Evolutionary conservation across 768 basidiomycete genomes (phyloP), one percentile per base, ranked within the genome.

Genomic region (Collybia nuda): DNA sequence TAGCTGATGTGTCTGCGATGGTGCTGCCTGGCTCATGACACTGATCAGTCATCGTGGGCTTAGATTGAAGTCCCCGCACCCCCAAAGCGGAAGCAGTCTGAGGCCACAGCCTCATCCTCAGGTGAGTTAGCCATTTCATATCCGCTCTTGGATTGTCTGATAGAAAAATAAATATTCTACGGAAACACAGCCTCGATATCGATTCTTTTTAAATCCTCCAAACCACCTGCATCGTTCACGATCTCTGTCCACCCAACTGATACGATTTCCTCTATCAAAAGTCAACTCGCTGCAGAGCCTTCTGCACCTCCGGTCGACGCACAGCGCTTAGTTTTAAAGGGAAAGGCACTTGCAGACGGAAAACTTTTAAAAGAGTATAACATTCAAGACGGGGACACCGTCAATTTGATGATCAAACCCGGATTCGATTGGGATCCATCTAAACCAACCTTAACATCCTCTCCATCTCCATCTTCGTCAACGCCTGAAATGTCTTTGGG

Each of bases 301-400:
- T 71, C 73, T 43, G 90, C 91, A 0, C 94, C 94, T 0, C 81
- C 88, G 7, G 80, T 85, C 40, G 86, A 92, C 63, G 76, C 79
- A 24, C 95, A 97, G 67, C 77, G 97, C 2, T 80, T 98, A 14
- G 75, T 99, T 9, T 76, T 97, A 47, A 98, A 95, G 70, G 97
- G 97, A 50, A 99, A 99, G 67, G 93, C 88, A 0, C 80, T 98
- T 55, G 85, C 84, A 14, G 96, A 98, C 73, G 72, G 72, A 21
- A 96, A 95, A 64, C 81, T 99, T 8, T 72, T 98, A 36, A 88
- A 88, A 62, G 97, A 98, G 66, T 99, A 98, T 74, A 81, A 73
- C 62, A 77, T 95, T 61, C 81, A 85, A 60, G 81, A 86, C 62
- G 89, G 87, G 9, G 86, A 90, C 57, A 87, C 84, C 9, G 73